Evolutionary conservation across 257 asterid genomes (phyloP).

Genomic region (Ballota nigra): DNA sequence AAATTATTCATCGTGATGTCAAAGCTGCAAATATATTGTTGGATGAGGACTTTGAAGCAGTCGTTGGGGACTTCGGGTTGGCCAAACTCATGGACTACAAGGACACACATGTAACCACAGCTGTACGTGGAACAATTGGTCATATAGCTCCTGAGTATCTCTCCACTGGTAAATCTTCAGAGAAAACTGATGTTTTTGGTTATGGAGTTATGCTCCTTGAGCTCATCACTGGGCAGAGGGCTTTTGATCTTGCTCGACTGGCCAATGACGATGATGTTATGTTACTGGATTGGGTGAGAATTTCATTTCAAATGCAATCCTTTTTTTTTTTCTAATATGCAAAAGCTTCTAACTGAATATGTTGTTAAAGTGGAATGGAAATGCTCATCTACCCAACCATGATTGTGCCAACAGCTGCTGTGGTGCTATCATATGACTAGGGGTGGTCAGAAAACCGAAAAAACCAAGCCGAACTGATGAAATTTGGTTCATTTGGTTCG

Average conservation of each 20-base stretch:
- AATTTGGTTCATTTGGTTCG: too few species aligned
- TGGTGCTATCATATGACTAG: neutral
- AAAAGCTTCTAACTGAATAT: neutral
- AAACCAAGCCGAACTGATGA: too few species aligned
- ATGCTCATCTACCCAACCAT: neutral
- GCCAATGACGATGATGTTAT: constrained; percentile 89
- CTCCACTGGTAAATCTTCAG: constrained; percentile 77
- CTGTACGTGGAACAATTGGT: constrained; percentile 71
- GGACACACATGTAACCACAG: constrained; percentile 66
- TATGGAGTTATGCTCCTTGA: constrained; percentile 96
- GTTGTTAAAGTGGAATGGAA: neutral
- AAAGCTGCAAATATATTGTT: constrained; percentile 66
- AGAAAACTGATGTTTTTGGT: constrained; percentile 89
- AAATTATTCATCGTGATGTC: constrained; percentile 66
- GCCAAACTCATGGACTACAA: constrained; percentile 66
- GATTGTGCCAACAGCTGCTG: neutral
- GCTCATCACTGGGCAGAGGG: constrained; percentile 92
- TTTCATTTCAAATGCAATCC: neutral
- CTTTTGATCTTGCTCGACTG: constrained; percentile 85
- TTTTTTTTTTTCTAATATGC: neutral
- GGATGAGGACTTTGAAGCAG: constrained; percentile 65
- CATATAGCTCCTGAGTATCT: constrained; percentile 77
- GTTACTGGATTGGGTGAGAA: constrained; percentile 92
- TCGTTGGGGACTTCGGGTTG: constrained; percentile 68
- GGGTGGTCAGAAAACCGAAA: too few species aligned